Base-by-base conservation (phyloP, 768 basidiomycete genomes). In the Boletus tomentosulus region DNA sequence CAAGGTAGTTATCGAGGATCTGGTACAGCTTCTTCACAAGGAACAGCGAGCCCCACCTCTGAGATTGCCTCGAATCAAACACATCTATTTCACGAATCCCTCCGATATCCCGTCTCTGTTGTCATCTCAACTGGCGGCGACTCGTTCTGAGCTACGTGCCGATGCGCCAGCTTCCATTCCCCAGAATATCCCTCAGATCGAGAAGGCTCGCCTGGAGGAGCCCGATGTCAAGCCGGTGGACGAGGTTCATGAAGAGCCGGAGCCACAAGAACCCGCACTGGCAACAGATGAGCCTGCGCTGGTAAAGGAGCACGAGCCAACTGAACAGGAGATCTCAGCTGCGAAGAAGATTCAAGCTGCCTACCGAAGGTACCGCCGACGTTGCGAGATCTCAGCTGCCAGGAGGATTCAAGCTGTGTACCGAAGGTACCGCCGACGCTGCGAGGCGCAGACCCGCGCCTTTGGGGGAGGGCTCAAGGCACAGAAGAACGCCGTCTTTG, bases 51-150 rank as follows among this genome's bases (percentile, higher is more conserved):
- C 7, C 22, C 34, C 45, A 28, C 49, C 38, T 19, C 19, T 33
- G 8, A 37, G 22, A 22, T 30, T 64, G n/a, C 39, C 42, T 1
- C 57, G 63, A 15, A 62, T 75, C 15, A 66, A 67, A 10, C 60
- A 67, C 6, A 62, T 76, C 28, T 42, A 68, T 4, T 78, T 64
- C 61, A 46, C 57, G 13, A 51, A 61, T 4, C 51, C 60, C 5
- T 66, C 61, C 4, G 71, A 74, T 6, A 65, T 77, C 11, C 69
- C 67, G 0, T 43, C 42, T 6, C 50, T 74, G n/a, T 50, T 76
- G 8, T 57, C 60, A 9, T 46, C 62, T 13, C 57, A 50, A 7
- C 47, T 57, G 15, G 53, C 56, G 5, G 30, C 37, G 9, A 59
- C 60, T 28, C 61, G 49, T 7, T 58, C 61, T 3, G 50, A 59